Base-by-base conservation (phyloP, 306 rosid genomes). In the Ormosia semicastrata region DNA sequence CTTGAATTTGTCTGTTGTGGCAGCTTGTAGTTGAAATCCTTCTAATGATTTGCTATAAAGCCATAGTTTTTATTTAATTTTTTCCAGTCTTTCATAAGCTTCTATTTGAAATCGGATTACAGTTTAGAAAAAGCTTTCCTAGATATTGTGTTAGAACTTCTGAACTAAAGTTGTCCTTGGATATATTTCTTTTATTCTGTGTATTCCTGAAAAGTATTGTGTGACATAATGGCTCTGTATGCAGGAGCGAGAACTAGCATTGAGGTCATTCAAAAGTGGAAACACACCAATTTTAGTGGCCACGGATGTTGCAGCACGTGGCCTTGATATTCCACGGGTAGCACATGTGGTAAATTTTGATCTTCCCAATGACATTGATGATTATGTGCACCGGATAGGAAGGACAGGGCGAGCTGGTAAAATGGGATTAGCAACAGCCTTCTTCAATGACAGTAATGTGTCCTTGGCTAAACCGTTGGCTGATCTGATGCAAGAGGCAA, bases 231-330 rank as follows among this genome's bases (percentile, higher is more conserved):
- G 37, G 29, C 57, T 80, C 60, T 79, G 66, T 50, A 57, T 84
- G 88, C 89, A 92, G 97, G 97, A 92, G 78, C 90, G 97, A 87
- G 94, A 92, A 84, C 82, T 79, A 12, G 97, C 97, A 68, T 73
- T 92, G 75, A 90, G 92, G 66, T 92, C 93, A 2, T 89, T 92
- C 86, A 90, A 92, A 87, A 90, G 83, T 58, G 97, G 97, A 66
- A 76, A 86, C 50, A 89, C 97, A 8, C 97, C 97, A 65, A 92
- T 92, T 78, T 77, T 92, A 59, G 97, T 92, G 86, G 97, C 97
- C 58, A 92, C 97, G 3, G 97, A 92, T 80, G 95, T 92, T 76
- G 97, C 97, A 18, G 94, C 97, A 54, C 93, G 97, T 74, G 97
- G 97, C 68, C 94, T 92, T 65, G 97, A 92, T 68, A 92, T 92